Conservation (phyloP, 257 asterid species). For the Parsonsia alboflavescens region DNA sequence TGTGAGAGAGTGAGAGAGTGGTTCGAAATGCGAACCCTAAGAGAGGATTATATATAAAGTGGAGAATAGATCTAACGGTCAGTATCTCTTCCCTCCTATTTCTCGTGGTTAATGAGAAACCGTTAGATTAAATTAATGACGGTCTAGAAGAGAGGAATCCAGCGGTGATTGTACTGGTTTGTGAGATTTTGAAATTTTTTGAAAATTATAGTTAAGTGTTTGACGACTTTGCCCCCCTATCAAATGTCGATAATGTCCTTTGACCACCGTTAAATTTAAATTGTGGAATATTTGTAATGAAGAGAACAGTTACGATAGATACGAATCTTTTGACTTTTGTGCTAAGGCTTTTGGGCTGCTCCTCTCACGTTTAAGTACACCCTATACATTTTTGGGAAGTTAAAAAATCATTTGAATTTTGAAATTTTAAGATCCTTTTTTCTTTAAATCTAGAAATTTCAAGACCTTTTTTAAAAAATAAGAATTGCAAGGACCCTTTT, state of each 20-base stretch:
- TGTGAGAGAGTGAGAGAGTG: slow-evolving; percentile 18
- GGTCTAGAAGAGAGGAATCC: slow-evolving; percentile 26
- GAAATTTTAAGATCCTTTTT: too few species aligned
- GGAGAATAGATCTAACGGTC: slow-evolving; percentile 33
- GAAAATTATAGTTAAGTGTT: slow-evolving; percentile 4
- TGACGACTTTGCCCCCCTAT: slow-evolving; percentile 29
- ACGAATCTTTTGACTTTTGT: not conserved
- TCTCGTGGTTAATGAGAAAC: slow-evolving; percentile 5
- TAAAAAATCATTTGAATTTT: not conserved
- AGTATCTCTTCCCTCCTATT: slow-evolving; percentile 50
- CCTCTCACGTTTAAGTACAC: not conserved
- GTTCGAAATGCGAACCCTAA: slow-evolving; percentile 20
- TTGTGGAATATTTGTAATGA: not conserved
- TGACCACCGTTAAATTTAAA: not conserved
- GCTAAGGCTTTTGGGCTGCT: not conserved
- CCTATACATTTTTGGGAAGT: not conserved
- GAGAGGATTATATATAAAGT: slow-evolving; percentile 35
- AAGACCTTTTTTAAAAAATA: too few species aligned
- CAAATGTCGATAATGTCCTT: slow-evolving; percentile 4
- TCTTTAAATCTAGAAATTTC: too few species aligned
- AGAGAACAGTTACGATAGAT: not conserved
- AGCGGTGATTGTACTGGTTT: not conserved
- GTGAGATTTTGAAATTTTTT: slow-evolving; percentile 26
- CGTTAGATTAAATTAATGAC: slow-evolving; percentile 30
- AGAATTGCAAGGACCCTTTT: too few species aligned